Evolutionary conservation across 306 rosid genomes (phyloP), one percentile per base, ranked within the genome.

Genomic region (Rosa persica): DNA sequence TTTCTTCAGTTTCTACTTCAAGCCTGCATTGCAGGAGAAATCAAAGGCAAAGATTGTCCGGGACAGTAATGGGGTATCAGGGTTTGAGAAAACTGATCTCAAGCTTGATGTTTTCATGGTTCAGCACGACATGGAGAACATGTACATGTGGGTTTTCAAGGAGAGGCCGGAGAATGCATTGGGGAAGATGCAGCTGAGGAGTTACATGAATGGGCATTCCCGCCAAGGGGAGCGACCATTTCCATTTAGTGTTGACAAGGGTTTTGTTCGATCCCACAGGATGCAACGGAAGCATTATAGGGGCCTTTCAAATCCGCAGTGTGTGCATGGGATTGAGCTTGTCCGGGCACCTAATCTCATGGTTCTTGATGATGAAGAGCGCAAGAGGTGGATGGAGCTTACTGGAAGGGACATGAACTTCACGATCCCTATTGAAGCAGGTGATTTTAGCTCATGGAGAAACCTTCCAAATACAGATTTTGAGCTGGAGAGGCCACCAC

Each of bases 131-230:
- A 90, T 94, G 98, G 98, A 94, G 78, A 94, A 94, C 76, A 90
- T 94, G 98, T 94, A 94, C 85, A 94, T 94, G 98, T 94, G 98
- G 98, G 97, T 91, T 79, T 94, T 94, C 87, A 94, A 94, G 93
- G 96, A 90, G 81, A 88, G 93, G 79, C 98, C 98, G 0, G 97
- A 90, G 64, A 94, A 94, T 82, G 96, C 98, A 0, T 76, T 94
- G 83, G 98, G 98, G 25, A 94, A 94, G 91, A 94, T 94, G 98
- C 98, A 94, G 89, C 90, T 94, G 25, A 89, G 98, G 85, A 94
- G 97, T 81, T 94, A 87, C 89, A 94, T 94, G 98, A 94, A 94
- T 42, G 98, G 98, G 48, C 98, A 92, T 85, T 92, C 98, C 78
- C 97, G 98, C 72, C 97, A 94, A 87, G 98, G 98, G 58, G 98